Conservation (phyloP, 2,329 filamentous ascomycete genomes). For the Talaromyces sp. region DNA sequence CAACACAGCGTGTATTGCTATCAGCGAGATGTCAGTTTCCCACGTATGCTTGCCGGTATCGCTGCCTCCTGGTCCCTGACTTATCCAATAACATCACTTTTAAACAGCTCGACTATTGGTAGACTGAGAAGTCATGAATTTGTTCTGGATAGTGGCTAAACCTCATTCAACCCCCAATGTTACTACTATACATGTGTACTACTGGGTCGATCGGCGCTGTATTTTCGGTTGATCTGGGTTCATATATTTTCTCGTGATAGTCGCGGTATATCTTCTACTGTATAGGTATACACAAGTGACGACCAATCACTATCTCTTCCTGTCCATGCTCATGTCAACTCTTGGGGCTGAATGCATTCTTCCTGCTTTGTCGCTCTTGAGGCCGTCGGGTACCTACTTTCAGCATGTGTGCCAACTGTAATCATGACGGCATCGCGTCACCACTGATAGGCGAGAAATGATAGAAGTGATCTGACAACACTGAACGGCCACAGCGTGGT, state of each 20-base stretch:
- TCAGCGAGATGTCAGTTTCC: not conserved
- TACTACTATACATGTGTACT: not conserved
- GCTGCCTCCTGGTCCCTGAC: not conserved
- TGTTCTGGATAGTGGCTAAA: not conserved
- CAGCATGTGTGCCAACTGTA: not conserved
- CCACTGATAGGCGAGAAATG: not conserved
- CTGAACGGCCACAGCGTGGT: not conserved
- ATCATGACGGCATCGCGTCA: not conserved
- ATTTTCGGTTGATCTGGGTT: not conserved
- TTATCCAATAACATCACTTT: not conserved
- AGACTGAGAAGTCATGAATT: not conserved
- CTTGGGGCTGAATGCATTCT: not conserved
- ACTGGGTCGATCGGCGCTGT: not conserved
- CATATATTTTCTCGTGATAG: not conserved
- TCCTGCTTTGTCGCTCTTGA: not conserved
- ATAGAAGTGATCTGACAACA: not conserved
- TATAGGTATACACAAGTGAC: not conserved
- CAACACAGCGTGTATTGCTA: not conserved
- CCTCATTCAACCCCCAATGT: not conserved
- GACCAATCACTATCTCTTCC: not conserved
- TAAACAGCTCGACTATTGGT: not conserved
- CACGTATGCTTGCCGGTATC: not conserved
- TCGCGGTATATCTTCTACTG: too few species aligned
- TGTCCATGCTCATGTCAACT: not conserved
- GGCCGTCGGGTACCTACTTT: slow-evolving; percentile 1